Evolutionary conservation across 2,329 filamentous ascomycete genomes (phyloP).

Genomic region (Didymella segeticola): DNA sequence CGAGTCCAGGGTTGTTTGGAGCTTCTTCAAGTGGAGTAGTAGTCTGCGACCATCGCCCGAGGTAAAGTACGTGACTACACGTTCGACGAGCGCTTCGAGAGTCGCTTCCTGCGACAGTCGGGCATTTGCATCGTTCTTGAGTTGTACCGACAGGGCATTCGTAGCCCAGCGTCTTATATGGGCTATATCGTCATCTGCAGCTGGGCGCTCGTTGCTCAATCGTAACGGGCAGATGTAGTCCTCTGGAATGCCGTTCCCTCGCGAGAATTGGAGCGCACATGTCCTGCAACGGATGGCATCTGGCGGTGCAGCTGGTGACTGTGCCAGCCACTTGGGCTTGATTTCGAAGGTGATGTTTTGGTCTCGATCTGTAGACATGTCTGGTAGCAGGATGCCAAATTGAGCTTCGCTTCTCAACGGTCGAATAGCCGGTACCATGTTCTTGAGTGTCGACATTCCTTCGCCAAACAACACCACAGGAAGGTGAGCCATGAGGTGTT

Average conservation of each 20-base stretch:
- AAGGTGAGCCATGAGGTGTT: constrained; percentile 13
- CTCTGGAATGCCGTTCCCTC: constrained; percentile 12
- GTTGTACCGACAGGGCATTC: constrained; percentile 9
- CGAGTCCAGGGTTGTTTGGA: constrained; percentile 50
- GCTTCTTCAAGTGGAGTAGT: constrained; percentile 44
- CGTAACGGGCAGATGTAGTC: constrained; percentile 51
- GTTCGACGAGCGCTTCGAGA: constrained; percentile 15
- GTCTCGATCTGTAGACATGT: constrained; percentile 37
- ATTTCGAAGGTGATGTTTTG: constrained; percentile 48
- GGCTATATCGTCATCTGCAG: constrained; percentile 16
- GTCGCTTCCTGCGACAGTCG: neutral
- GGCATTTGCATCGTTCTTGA: neutral
- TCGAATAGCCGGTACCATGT: constrained; percentile 5
- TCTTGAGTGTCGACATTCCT: constrained; percentile 6
- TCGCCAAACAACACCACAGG: constrained; percentile 7
- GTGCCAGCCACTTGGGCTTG: constrained; percentile 58
- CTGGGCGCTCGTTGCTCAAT: constrained; percentile 42
- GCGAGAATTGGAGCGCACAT: constrained; percentile 53
- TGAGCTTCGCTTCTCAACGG: constrained; percentile 16
- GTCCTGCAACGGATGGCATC: constrained; percentile 53
- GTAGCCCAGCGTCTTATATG: constrained; percentile 24
- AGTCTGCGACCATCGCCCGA: constrained; percentile 45
- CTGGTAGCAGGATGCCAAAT: constrained; percentile 38
- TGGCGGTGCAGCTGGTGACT: constrained; percentile 54
- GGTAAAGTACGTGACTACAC: constrained; percentile 34